Evolutionary conservation across 371 early-diverging fungal genomes (phyloP).

Genomic region (Dichotomocladium elegans): DNA sequence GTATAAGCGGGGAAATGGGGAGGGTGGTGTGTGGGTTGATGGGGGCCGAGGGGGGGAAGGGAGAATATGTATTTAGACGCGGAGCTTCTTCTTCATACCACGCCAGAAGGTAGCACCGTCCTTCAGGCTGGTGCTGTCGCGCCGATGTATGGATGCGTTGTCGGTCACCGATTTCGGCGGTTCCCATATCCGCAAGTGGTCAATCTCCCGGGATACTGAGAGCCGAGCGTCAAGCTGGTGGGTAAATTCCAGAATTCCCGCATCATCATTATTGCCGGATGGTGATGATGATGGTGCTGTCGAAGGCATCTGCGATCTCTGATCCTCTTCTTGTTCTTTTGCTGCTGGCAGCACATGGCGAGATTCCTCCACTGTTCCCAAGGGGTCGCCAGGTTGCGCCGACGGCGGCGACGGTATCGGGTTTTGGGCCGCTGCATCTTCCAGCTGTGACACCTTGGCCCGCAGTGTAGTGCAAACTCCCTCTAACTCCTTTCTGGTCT

Average conservation of each 20-base stretch:
- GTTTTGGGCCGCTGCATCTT: too few relatives aligned
- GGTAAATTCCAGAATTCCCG: conserved; percentile 16
- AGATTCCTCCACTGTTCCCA: too few relatives aligned
- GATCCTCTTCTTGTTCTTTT: too few relatives aligned
- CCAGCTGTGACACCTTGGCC: too few relatives aligned
- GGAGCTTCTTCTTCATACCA: conserved; percentile 24
- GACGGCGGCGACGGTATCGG: too few relatives aligned
- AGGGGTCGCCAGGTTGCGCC: too few relatives aligned
- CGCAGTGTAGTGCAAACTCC: too few relatives aligned
- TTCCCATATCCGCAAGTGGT: conserved; percentile 17
- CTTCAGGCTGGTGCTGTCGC: not conserved
- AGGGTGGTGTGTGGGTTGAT: not conserved
- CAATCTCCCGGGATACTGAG: conserved; percentile 20
- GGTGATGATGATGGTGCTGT: too few relatives aligned
- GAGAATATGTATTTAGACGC: conserved; percentile 7
- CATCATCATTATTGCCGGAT: too few relatives aligned
- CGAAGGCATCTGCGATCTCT: too few relatives aligned
- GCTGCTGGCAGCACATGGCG: too few relatives aligned
- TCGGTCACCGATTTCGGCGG: conserved; percentile 1
- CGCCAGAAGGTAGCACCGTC: conserved; percentile 16
- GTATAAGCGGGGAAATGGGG: not conserved
- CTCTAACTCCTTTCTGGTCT: too few relatives aligned
- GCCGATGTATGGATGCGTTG: not conserved
- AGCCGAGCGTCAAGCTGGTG: conserved; percentile 17
- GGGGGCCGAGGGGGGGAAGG: not conserved